Percentiles rank a stretch among this genome's conserved stretches.
These are phyloP conservation scores for Amphichorda felina DNA, from an alignment of 2,329 filamentous ascomycete species.

Conservation along the genomic window DNA sequence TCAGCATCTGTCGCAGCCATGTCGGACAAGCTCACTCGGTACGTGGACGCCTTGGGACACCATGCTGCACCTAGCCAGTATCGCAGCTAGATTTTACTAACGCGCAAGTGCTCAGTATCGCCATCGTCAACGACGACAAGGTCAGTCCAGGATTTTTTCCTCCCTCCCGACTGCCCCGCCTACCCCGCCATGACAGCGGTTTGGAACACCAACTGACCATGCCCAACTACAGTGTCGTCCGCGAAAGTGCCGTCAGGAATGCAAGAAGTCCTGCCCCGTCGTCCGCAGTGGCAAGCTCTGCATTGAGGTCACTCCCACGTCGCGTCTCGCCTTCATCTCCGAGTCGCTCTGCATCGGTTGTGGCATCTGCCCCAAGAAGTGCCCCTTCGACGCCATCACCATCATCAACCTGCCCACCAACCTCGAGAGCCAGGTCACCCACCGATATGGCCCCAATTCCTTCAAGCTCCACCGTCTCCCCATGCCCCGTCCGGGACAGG, in stretches of 20 bases:
- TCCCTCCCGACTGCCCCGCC: conserved; percentile 5
- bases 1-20: conserved; percentile 40
- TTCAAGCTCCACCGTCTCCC: conserved; percentile 98
- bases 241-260: conserved; percentile 91
- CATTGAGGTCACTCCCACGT: conserved; percentile 82
- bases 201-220: neutral
- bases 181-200: conserved; percentile 5
- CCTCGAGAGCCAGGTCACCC: conserved; percentile 94
- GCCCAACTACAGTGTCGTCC: conserved; percentile 22
- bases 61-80: neutral
- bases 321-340: conserved; percentile 96
- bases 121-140: conserved; percentile 98
- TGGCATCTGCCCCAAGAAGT: conserved; percentile 99
- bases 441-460: conserved; percentile 98
- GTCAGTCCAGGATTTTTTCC: conserved; percentile 34
- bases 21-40: conserved; percentile 94
- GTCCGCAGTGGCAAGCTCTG: conserved; percentile 95
- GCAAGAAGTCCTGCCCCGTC: conserved; percentile 97
- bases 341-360: conserved; percentile 94
- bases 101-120: conserved; percentile 56
- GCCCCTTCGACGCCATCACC: conserved; percentile 95
- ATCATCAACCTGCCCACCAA: conserved; percentile 99
- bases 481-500: conserved; percentile 89
- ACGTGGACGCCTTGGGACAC: conserved; percentile 13
- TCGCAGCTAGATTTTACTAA: conserved; percentile 12